A percentile compares a stretch with the other conserved stretches of the same genome.
Evolutionary conservation across 345 rosid species (phyloP).

Genomic region (Populus pruinosa): DNA sequence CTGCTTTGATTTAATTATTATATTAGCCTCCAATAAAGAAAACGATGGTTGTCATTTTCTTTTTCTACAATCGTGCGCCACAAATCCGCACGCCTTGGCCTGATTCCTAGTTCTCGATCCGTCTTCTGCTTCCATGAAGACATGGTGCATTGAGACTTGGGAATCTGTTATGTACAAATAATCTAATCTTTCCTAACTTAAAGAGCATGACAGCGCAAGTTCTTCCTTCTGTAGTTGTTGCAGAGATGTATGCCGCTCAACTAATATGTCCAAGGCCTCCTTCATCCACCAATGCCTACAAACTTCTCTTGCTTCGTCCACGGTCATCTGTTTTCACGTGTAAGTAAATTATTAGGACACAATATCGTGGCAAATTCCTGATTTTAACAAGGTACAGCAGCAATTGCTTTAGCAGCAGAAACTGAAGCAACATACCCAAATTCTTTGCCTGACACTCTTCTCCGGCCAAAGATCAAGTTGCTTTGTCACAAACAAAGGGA

Average conservation of each 20-base stretch:
- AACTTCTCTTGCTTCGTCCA: conserved; percentile 66
- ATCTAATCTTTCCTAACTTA: not conserved
- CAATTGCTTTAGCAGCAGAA: not conserved
- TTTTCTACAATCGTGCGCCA: no score
- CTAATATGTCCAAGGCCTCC: conserved; percentile 71
- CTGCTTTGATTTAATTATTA: not conserved
- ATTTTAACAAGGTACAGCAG: not conserved
- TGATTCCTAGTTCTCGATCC: not conserved
- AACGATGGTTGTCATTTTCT: not conserved
- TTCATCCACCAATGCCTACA: conserved; percentile 96
- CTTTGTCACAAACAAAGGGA: conserved; percentile 73
- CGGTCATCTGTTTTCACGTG: conserved; percentile 44
- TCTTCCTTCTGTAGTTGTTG: conserved; percentile 22
- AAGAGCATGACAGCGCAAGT: not conserved
- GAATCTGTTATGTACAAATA: conserved; percentile 7
- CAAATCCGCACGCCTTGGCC: not conserved
- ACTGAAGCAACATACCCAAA: conserved; percentile 48
- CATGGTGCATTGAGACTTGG: not conserved
- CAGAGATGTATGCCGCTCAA: conserved; percentile 33
- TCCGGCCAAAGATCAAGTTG: conserved; percentile 87
- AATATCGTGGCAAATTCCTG: not conserved
- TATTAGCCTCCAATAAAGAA: not conserved
- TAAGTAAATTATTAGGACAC: not conserved
- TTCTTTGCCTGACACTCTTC: conserved; percentile 53
- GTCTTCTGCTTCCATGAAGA: not conserved